Conservation (phyloP, 148 eudicot genomes). For the Talinum fruticosum region DNA sequence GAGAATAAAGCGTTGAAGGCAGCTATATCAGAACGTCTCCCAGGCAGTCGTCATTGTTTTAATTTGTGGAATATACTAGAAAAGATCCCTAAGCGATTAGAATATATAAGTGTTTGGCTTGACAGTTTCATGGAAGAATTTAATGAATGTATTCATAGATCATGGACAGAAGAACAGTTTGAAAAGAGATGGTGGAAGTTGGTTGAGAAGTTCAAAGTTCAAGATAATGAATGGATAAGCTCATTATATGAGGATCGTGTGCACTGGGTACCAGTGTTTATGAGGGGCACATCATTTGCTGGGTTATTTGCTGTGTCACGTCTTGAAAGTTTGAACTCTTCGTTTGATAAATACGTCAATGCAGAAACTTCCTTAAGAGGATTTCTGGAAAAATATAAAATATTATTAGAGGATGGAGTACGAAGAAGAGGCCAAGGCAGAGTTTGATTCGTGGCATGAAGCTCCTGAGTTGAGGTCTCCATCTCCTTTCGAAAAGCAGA, state of each 20-base stretch:
- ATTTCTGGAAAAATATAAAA: constrained; percentile 47
- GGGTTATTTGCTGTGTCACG: constrained; percentile 50
- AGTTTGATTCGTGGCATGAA: constrained; percentile 72
- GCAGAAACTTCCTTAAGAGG: constrained; percentile 46
- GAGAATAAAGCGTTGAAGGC: constrained; percentile 42
- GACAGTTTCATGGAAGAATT: constrained; percentile 47
- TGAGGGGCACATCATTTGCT: constrained; percentile 51
- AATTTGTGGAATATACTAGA: constrained; percentile 49
- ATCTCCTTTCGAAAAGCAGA: constrained; percentile 65
- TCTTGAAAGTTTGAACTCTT: constrained; percentile 51
- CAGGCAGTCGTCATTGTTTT: constrained; percentile 48
- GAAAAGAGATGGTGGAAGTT: constrained; percentile 63
- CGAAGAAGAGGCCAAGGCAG: constrained; percentile 65
- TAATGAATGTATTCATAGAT: constrained; percentile 45
- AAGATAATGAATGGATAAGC: constrained; percentile 48
- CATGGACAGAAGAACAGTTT: constrained; percentile 59
- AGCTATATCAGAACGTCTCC: constrained; percentile 45
- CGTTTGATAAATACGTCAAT: constrained; percentile 42
- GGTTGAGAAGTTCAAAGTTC: constrained; percentile 44
- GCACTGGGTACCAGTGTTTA: constrained; percentile 53
- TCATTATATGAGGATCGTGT: constrained; percentile 49
- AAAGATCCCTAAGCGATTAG: constrained; percentile 47
- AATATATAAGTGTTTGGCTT: constrained; percentile 40
- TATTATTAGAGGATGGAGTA: constrained; percentile 44
- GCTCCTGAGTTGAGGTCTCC: constrained; percentile 63